Base-by-base conservation (phyloP, 2,329 filamentous ascomycete species). In the Epichloe baconii region DNA sequence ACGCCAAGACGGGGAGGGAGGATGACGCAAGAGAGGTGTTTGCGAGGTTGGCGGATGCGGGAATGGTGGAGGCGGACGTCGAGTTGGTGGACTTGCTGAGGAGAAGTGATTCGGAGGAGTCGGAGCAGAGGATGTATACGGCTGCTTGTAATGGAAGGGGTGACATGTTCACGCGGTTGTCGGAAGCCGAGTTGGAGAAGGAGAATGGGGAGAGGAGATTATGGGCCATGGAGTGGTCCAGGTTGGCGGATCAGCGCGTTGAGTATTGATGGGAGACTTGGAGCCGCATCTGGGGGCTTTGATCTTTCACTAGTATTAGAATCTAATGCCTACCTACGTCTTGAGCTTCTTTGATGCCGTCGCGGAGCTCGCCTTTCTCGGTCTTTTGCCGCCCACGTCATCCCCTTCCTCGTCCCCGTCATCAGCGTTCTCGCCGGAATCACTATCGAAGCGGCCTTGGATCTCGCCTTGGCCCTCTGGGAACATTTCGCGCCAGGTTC, bases 401-500 rank as follows among this genome's bases (percentile, higher is more conserved):
- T 8, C 35, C 45, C 17, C 19, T 15, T 38, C 56, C 1, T 57
- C 55, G 11, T 62, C 59, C 11, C 56, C 62, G 2, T 60, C 61
- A 45, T 65, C 67, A 0, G 65, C 67, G 40, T 61, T 56, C 44
- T 63, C 66, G 2, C 64, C 66, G 37, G 64, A 59, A 21, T 67
- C 62, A 26, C 62, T 64, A 23, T 65, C 58, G 7, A 63, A 61
- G 19, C 63, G 57, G 4, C 68, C 69, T 54, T 68, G 68, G 50
- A 74, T 67, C 58, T 74, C 70, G 0, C 64, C 68, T 2, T 61
- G 55, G 11, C 53, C 50, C 10, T 61, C 63, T 21, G 68, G 68
- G 49, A 79, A 78, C 41, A 75, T 54, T 34, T 67, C 61, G 44
- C 67, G 71, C 75, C 75, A 78, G 5, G 61, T 77, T 4, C 84